phyloP scores from a whole-genome alignment of 1,139 yeast genomes.

The Kodamaea fungicola region DNA sequence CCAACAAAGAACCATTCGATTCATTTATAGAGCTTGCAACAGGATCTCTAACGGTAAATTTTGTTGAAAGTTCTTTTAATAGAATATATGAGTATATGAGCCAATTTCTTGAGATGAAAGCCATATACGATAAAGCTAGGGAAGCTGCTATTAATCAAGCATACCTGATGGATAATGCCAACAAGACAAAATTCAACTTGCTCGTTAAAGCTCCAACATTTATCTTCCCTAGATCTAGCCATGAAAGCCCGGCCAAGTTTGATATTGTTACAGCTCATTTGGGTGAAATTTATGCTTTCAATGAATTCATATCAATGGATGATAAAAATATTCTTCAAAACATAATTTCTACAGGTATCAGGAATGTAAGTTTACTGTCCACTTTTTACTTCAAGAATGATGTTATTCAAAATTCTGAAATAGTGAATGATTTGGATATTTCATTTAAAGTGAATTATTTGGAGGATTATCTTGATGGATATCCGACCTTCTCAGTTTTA shows the following conservation, averaged over 20 bases:
- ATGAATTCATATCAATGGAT: constrained; percentile 42
- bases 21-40: constrained; percentile 65
- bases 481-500: constrained; percentile 51
- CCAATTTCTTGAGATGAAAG: constrained; percentile 82
- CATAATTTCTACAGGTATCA: constrained; percentile 60
- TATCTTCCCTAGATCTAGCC: constrained; percentile 64
- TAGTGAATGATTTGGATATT: constrained; percentile 69
- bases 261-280: constrained; percentile 70
- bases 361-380: constrained; percentile 67
- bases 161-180: constrained; percentile 58
- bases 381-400: constrained; percentile 45
- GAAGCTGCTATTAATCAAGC: constrained; percentile 76
- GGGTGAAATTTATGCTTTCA: constrained; percentile 79
- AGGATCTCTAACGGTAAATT: constrained; percentile 71
- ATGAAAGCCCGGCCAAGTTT: constrained; percentile 33
- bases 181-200: constrained; percentile 67
- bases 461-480: constrained; percentile 32
- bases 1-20: constrained; percentile 47
- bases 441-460: constrained; percentile 57
- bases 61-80: constrained; percentile 76
- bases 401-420: constrained; percentile 52
- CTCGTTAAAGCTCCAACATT: constrained; percentile 77
- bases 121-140: constrained; percentile 80
- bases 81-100: constrained; percentile 64
- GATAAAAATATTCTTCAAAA: constrained; percentile 35